Evolutionary conservation across 2,329 filamentous ascomycete genomes (phyloP).

Genomic region (Rutstroemia sp.): DNA sequence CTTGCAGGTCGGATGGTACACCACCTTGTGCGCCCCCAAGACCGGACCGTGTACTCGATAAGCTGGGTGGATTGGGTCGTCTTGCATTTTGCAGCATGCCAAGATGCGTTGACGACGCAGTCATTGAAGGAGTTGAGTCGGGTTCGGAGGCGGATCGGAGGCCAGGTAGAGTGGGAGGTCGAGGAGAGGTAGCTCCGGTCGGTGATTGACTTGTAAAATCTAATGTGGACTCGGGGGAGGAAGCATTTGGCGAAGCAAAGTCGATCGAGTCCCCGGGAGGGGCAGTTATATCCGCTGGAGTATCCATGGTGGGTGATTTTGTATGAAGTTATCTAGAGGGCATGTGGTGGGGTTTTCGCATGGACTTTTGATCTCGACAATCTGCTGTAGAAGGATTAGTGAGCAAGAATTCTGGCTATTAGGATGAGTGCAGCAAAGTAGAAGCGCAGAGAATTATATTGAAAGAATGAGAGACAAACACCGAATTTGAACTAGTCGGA

Average conservation of each 20-base stretch:
- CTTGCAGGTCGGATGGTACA: slow-evolving; percentile 56
- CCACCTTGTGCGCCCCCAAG: slow-evolving; percentile 32
- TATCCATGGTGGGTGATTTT: not conserved
- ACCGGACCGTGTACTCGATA: slow-evolving; percentile 11
- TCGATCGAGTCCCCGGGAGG: slow-evolving; percentile 20
- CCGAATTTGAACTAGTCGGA: too few species aligned
- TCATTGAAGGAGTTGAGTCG: slow-evolving; percentile 46
- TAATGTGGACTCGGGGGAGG: slow-evolving; percentile 10
- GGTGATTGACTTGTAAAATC: slow-evolving; percentile 13
- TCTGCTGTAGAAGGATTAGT: slow-evolving; percentile 1
- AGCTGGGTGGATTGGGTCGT: slow-evolving; percentile 35
- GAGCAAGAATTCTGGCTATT: not conserved
- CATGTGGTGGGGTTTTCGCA: not conserved
- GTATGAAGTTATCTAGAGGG: not conserved
- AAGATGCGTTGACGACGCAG: slow-evolving; percentile 73
- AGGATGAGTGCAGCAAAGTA: not conserved
- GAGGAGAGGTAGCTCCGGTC: slow-evolving; percentile 18
- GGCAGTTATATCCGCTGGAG: not conserved
- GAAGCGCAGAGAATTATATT: not conserved
- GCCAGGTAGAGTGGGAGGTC: slow-evolving; percentile 46
- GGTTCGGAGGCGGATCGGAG: slow-evolving; percentile 54
- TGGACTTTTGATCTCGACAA: not conserved
- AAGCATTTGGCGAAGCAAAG: slow-evolving; percentile 11
- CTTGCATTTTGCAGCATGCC: slow-evolving; percentile 65
- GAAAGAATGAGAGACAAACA: not conserved